phyloP scores from a whole-genome alignment of 768 basidiomycete species.

The Pleurotus giganteus region DNA sequence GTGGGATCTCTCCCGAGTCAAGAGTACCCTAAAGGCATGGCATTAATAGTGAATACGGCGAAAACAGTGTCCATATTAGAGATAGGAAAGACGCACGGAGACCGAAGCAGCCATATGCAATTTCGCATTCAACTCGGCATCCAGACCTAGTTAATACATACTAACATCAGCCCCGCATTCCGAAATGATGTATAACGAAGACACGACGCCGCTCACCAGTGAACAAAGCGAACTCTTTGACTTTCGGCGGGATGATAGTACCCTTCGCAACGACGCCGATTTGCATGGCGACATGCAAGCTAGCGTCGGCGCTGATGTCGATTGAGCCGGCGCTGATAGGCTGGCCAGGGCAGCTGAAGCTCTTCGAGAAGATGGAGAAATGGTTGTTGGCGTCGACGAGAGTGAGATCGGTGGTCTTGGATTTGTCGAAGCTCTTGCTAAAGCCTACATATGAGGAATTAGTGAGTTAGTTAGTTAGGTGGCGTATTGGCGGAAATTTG shows the following conservation, averaged over 20 bases:
- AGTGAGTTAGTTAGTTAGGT: neutral
- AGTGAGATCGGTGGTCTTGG: conserved; percentile 10
- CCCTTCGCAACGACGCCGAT: conserved; percentile 25
- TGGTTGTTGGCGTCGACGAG: conserved; percentile 19
- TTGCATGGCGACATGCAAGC: conserved; percentile 22
- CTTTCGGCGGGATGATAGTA: conserved; percentile 27
- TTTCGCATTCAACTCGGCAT: conserved; percentile 26
- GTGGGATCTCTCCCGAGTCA: conserved; percentile 23
- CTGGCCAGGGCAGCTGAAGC: conserved; percentile 13
- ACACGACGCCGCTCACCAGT: too few species aligned
- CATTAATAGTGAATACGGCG: neutral
- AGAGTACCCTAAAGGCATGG: conserved; percentile 20
- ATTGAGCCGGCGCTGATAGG: conserved; percentile 10
- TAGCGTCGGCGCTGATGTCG: conserved; percentile 14
- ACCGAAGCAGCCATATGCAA: conserved; percentile 24
- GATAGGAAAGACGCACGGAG: conserved; percentile 16
- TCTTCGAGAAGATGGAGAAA: conserved; percentile 16
- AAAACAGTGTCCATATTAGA: neutral
- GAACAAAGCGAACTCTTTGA: conserved; percentile 24
- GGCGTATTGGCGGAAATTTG: too few species aligned
- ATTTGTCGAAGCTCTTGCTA: conserved; percentile 14
- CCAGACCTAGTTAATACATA: conserved; percentile 15
- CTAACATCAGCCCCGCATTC: neutral
- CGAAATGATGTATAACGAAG: too few species aligned
- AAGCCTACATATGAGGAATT: conserved; percentile 11